These are phyloP conservation scores for Leccinum variicolor DNA, from an alignment of 768 basidiomycete species.

Conservation along the genomic window DNA sequence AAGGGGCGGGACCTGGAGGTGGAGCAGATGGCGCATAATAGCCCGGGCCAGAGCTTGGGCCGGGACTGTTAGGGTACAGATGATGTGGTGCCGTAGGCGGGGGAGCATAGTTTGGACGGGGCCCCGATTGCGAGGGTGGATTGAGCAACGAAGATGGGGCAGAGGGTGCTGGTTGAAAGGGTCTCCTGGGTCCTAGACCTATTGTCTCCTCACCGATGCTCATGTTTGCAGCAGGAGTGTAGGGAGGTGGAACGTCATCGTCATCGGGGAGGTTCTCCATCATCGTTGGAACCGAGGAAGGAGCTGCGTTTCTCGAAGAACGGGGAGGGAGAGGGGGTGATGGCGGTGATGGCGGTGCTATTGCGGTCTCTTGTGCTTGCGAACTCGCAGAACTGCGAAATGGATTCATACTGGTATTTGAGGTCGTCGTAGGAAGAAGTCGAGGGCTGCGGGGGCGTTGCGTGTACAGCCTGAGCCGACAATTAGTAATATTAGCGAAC, in stretches of 20 bases:
- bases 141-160: constrained; percentile 3
- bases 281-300: not conserved
- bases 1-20: constrained; percentile 11
- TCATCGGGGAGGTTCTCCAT: constrained; percentile 18
- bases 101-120: not conserved
- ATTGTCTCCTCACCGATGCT: constrained; percentile 64
- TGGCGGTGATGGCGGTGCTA: not conserved
- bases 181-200: constrained; percentile 58
- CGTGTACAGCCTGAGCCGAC: too few relatives aligned
- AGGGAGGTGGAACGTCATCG: constrained; percentile 69
- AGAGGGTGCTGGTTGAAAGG: constrained; percentile 49
- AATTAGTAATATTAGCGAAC: too few relatives aligned
- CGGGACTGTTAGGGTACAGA: not conserved
- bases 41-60: constrained; percentile 1
- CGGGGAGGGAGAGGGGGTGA: constrained; percentile 6
- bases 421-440: not conserved
- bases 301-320: not conserved
- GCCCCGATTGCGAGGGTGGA: not conserved
- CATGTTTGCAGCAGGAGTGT: constrained; percentile 54
- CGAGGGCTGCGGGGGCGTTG: not conserved
- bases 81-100: constrained; percentile 1
- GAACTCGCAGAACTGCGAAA: constrained; percentile 10
- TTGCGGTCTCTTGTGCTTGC: too few relatives aligned
- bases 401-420: constrained; percentile 17
- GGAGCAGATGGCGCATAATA: constrained; percentile 7